A percentile compares a stretch with the other conserved stretches of the same genome.
These are phyloP conservation scores for Peniophora sp. DNA, from an alignment of 1,284 basidiomycete species.

Conservation along the genomic window DNA sequence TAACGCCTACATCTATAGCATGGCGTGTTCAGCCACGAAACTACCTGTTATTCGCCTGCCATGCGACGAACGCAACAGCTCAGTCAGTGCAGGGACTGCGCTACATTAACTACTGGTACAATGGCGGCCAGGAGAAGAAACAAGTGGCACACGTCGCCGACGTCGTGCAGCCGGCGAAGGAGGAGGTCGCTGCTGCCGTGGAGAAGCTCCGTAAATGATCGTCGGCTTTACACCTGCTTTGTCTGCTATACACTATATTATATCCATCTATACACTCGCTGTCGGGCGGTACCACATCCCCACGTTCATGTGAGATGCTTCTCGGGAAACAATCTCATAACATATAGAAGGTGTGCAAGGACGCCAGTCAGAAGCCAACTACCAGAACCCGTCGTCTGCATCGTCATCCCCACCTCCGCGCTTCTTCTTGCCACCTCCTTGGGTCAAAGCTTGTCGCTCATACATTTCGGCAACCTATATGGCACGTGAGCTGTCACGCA, in stretches of 20 bases:
- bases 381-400: conserved; percentile 90
- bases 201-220: conserved; percentile 16
- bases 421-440: conserved; percentile 58
- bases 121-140: conserved; percentile 62
- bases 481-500: conserved; percentile 13
- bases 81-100: conserved; percentile 79
- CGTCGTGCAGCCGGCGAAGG: conserved; percentile 18
- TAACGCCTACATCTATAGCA: conserved; percentile 35
- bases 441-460: conserved; percentile 78
- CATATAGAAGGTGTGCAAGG: not conserved
- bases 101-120: conserved; percentile 86
- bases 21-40: conserved; percentile 95
- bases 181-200: conserved; percentile 44
- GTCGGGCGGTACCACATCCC: not conserved
- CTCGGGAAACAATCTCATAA: not conserved
- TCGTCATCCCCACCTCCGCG: conserved; percentile 57
- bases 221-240: not conserved
- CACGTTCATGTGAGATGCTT: not conserved
- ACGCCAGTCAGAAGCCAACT: conserved; percentile 11
- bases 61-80: conserved; percentile 83
- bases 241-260: not conserved
- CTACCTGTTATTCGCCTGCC: conserved; percentile 90
- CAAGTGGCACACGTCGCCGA: conserved; percentile 17
- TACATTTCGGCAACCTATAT: conserved; percentile 92
- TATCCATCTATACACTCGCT: not conserved